Evolutionary conservation across 2,329 filamentous ascomycete genomes (phyloP).

Genomic region (Beauveria rudraprayagi): DNA sequence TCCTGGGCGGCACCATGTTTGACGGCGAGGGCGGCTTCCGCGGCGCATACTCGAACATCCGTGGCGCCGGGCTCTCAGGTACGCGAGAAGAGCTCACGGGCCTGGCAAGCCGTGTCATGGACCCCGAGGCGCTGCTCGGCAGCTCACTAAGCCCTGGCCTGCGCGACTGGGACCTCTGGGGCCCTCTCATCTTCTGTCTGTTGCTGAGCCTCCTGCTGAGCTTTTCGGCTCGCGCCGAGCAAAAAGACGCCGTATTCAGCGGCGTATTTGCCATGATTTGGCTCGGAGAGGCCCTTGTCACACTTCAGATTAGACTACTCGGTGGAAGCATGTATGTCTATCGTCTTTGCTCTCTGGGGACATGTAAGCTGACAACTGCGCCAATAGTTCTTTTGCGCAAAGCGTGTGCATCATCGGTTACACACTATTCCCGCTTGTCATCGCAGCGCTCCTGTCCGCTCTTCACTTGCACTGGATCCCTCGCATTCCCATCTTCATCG

Average conservation of each 20-base stretch:
- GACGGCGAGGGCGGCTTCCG: constrained; percentile 46
- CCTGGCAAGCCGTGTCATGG: constrained; percentile 53
- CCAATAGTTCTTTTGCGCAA: constrained; percentile 83
- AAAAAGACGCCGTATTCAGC: constrained; percentile 85
- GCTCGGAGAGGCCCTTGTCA: constrained; percentile 94
- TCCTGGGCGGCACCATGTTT: constrained; percentile 65
- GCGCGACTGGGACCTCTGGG: constrained; percentile 97
- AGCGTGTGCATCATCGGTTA: constrained; percentile 98
- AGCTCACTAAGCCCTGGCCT: constrained; percentile 81
- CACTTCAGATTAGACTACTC: constrained; percentile 92
- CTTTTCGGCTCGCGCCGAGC: constrained; percentile 67
- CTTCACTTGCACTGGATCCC: constrained; percentile 70
- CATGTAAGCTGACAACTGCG: constrained; percentile 16
- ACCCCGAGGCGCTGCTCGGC: constrained; percentile 53
- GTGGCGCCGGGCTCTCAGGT: constrained; percentile 49
- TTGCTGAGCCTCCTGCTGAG: constrained; percentile 82
- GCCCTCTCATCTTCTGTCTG: constrained; percentile 88
- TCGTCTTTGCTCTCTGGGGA: background rate
- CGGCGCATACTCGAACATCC: constrained; percentile 54
- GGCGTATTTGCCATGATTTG: constrained; percentile 96
- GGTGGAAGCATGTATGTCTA: constrained; percentile 87
- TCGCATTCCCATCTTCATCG: constrained; percentile 81
- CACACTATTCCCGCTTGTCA: constrained; percentile 91
- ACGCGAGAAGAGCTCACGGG: constrained; percentile 55
- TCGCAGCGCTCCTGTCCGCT: constrained; percentile 83